Base-by-base conservation (phyloP, 1,139 yeast genomes). In the Diutina siamensis region DNA sequence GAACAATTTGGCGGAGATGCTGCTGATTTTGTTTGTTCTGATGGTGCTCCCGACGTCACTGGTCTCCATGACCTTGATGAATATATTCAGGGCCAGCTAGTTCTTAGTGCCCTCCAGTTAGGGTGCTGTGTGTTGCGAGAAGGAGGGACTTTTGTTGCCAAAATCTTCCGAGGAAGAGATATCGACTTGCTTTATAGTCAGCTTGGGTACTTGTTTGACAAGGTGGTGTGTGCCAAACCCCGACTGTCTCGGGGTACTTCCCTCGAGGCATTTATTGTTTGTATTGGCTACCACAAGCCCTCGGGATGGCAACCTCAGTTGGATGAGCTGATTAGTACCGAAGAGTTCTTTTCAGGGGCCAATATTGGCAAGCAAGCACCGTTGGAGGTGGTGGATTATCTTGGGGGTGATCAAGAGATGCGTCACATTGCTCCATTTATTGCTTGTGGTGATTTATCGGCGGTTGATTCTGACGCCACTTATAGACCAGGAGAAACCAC, bases 41-140 rank as follows among this genome's bases (percentile, higher is more conserved):
- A 92, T 62, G 98, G 98, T 46, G 98, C 98, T 0, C 98, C 98
- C 1, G 98, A 92, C 64, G 98, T 92, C 22, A 94, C 98, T 0
- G 98, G 98, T 1, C 64, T 92, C 46, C 98, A 94, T 59, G 98
- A 94, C 62, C 68, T 92, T 50, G 98, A 92, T 62, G 98, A 92
- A 61, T 92, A 89, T 58, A 85, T 92, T 47, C 98, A 92, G 64
- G 97, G 95, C 1, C 98, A 92, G 59, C 70, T 92, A 50, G 84
- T 94, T 45, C 68, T 88, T 52, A 81, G 96, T 35, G 98, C 98
- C 1, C 67, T 92, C 46, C 95, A 88, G 57, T 67, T 94, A 47
- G 89, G 97, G 3, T 84, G 95, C 1, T 87, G 96, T 56, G 71
- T 92, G 22, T 69, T 92, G 52, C 78, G 83, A 55, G 83, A 87